Evolutionary conservation across 2,329 filamentous ascomycete genomes (phyloP).

Genomic region (Trichoderma aggressivum): DNA sequence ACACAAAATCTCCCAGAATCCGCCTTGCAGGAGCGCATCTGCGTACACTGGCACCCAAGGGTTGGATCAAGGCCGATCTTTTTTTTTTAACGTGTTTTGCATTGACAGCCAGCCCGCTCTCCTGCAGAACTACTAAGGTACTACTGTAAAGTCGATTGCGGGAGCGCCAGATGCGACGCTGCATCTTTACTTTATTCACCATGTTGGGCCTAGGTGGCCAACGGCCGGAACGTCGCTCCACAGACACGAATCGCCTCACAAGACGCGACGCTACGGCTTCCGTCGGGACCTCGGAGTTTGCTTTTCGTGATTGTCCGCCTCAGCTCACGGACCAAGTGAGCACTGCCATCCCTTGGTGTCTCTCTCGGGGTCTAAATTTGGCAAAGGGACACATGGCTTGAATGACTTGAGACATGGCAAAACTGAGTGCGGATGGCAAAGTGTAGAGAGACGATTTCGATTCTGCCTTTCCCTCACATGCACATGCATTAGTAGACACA

Average conservation of each 20-base stretch:
- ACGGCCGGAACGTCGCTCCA: conserved; percentile 6
- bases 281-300: neutral
- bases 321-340: neutral
- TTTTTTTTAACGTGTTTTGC: neutral
- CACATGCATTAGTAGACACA: neutral
- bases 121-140: neutral
- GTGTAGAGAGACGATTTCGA: neutral
- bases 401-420: neutral
- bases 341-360: neutral
- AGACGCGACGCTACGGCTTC: neutral
- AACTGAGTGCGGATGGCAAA: neutral
- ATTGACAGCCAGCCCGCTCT: neutral
- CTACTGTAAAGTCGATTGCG: neutral
- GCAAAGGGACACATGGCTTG: neutral
- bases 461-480: neutral
- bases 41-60: neutral
- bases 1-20: neutral
- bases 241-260: neutral
- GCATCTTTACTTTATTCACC: neutral
- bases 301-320: neutral
- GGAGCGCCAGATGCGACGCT: conserved; percentile 3
- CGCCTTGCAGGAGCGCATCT: neutral
- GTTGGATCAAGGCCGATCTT: neutral
- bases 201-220: neutral
- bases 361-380: neutral